These are phyloP conservation scores for Inonotus hispidus DNA, from an alignment of 1,284 basidiomycete genomes.

Conservation along the genomic window DNA sequence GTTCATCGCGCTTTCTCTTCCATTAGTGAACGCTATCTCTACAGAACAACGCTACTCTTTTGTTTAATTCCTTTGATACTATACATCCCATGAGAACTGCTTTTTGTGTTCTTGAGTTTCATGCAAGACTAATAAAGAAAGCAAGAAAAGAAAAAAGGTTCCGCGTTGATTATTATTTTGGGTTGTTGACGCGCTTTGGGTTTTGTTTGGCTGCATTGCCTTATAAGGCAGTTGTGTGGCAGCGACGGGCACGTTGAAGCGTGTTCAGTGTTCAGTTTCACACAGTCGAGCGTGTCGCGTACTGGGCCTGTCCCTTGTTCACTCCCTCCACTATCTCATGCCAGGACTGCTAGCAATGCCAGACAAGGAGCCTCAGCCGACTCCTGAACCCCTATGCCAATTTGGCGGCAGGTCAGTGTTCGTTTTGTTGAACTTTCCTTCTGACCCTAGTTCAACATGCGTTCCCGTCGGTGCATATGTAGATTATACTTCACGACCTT, in stretches of 20 bases:
- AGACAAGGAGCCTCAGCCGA: neutral
- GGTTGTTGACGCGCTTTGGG: no score
- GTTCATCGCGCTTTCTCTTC: no score
- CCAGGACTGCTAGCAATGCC: neutral
- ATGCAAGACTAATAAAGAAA: no score
- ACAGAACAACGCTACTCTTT: no score
- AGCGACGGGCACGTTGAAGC: neutral
- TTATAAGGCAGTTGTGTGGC: neutral
- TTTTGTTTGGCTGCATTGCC: neutral
- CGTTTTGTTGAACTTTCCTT: neutral
- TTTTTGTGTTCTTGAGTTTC: no score
- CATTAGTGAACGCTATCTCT: no score
- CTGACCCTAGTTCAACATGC: neutral
- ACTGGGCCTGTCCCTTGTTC: neutral
- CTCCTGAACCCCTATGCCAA: neutral
- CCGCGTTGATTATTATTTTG: no score
- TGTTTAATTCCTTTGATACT: no score
- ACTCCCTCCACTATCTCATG: neutral
- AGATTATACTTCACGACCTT: slow-evolving; percentile 84
- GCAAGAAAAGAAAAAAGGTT: no score
- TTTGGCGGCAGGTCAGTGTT: neutral
- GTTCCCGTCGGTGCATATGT: slow-evolving; percentile 16
- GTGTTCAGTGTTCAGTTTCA: no score
- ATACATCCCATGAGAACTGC: no score
- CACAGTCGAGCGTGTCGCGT: neutral